Evolutionary conservation across 305 asterid species (phyloP), one percentile per base, ranked within the genome.

Genomic region (Rubia peregrina): DNA sequence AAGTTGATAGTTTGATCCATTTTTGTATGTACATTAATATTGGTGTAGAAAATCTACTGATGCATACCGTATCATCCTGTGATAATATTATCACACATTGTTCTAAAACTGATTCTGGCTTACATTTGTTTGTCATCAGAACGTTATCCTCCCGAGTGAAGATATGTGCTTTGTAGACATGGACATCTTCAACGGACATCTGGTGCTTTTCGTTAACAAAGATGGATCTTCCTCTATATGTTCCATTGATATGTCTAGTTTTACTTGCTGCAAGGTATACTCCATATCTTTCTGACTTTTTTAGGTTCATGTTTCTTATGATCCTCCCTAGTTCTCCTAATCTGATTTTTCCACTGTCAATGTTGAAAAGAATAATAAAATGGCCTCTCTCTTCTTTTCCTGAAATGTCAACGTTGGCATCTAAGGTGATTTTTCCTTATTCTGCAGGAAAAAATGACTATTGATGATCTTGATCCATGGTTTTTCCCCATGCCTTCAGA

Each of bases 401-500:
- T 12, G 33, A 26, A 30, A 14, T 61, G 53, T 48, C 46, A 12
- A 21, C 40, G 40, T 36, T 36, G 40, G 30, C 71, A 70, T 40
- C 64, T 67, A 30, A 33, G 8, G 43, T 62, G 44, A 51, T 38
- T 46, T 65, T 21, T 14, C 36, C 24, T n/a, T 42, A 16, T 75
- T 67, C n/a, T 77, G 82, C 90, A 91, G 98, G 78, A 81, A 10
- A 75, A 78, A 69, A 69, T 77, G 89, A 79, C 80, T 75, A 83
- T 89, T 41, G 87, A 85, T 44, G 92, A 84, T 85, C 83, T 88
- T 55, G 73, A 82, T 80, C 98, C 98, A 21, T 91, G 97, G 96
- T 85, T 81, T 82, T 94, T 94, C 74, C 98, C 98, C 71, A 74
- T 91, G 70, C 96, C 96, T 33, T 85, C 93, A 38, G 79, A 82